phyloP scores from a whole-genome alignment of 306 rosid genomes.

The Ormosia semicastrata region DNA sequence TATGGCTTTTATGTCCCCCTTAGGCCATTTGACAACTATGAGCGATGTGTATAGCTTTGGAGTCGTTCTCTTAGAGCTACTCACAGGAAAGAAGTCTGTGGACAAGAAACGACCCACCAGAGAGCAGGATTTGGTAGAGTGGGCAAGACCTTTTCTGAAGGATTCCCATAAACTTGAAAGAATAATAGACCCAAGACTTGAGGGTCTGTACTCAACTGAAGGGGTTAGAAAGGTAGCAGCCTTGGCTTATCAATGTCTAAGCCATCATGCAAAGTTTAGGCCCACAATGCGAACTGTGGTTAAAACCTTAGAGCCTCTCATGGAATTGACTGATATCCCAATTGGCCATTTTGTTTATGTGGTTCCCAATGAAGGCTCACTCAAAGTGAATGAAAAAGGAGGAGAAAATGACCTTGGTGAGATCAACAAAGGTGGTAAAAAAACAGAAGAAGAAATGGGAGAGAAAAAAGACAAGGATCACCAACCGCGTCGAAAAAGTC shows the following conservation, averaged over 20 bases:
- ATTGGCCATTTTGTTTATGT: conserved; percentile 80
- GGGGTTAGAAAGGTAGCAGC: conserved; percentile 66
- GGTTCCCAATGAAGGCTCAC: conserved; percentile 40
- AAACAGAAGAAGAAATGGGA: not conserved
- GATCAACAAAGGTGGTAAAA: conserved; percentile 14
- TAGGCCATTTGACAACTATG: conserved; percentile 82
- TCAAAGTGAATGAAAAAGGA: not conserved
- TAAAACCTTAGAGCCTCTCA: conserved; percentile 57
- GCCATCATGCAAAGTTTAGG: conserved; percentile 63
- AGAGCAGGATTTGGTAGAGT: conserved; percentile 78
- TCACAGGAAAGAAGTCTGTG: conserved; percentile 66
- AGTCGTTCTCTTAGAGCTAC: conserved; percentile 80
- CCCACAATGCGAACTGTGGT: conserved; percentile 83
- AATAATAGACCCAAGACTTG: conserved; percentile 76
- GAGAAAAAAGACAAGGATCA: conserved; percentile 30
- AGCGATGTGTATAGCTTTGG: conserved; percentile 88
- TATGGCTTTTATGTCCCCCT: not conserved
- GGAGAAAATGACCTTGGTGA: conserved; percentile 4
- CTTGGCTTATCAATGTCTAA: conserved; percentile 74
- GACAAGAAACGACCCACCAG: conserved; percentile 66
- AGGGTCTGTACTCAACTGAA: conserved; percentile 71
- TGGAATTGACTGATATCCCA: conserved; percentile 59
- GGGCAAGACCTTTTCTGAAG: conserved; percentile 79
- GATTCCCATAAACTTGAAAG: conserved; percentile 65
- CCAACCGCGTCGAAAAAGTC: conserved; percentile 38